Base-by-base conservation (phyloP, 2,329 filamentous ascomycete genomes). In the Phyllachora maydis region DNA sequence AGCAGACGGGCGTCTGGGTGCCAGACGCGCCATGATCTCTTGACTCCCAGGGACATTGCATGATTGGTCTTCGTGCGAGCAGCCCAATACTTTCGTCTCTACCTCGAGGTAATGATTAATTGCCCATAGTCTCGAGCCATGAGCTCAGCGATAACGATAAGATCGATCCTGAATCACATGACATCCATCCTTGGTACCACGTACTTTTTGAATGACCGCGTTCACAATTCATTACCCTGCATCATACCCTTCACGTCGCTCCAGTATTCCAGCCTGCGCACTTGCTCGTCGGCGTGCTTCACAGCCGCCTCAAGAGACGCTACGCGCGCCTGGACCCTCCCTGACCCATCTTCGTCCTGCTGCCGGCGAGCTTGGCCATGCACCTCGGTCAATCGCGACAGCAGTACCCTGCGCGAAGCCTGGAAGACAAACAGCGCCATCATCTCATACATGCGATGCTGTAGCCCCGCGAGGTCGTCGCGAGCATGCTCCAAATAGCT, bases 361-460 rank as follows among this genome's bases (percentile, higher is more conserved):
- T 64, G 54, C 16, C 52, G 47, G 27, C 55, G 46, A 13, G 57
- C 43, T 32, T 59, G 50, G 22, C 76, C 60, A 32, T 74, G 57
- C 8, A 65, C 54, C n/a, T 64, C 50, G 35, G 68, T 69, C 22
- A 98, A 52, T 23, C 68, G 64, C 11, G 65, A 57, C 10, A 93
- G 56, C 4, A 95, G 57, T 27, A 82, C 66, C 30, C 73, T 67
- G 13, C 83, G 65, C 3, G 83, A 92, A 11, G 73, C 71, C 44
- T 95, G 85, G 42, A 92, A 98, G 11, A 98, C 59, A 38, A 95
- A 78, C 28, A 76, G 57, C 1, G 67, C 58, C 81, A 92, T 83
- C 34, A 92, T 76, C 21, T 81, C 68, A 26, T 78, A 73, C 59
- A 92, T 85, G 42, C 71, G 59, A 26, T 74, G 60, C 30, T 74